Evolutionary conservation across 805 yeast genomes (phyloP).

Genomic region (Komagataella populi): DNA sequence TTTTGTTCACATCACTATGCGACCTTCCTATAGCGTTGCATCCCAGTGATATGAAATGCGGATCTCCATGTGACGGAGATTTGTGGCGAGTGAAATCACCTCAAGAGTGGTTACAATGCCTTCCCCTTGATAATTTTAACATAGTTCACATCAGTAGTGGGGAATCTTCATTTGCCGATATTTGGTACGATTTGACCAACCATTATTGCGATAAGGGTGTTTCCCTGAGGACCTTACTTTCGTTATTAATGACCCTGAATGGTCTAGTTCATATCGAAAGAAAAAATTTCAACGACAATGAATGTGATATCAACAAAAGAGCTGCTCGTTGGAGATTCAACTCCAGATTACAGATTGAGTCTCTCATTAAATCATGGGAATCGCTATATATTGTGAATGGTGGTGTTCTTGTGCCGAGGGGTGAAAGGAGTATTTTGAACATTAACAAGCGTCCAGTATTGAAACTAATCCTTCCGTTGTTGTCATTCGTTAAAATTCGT

Average conservation of each 20-base stretch:
- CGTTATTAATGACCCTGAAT: slow-evolving; percentile 51
- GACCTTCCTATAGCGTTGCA: slow-evolving; percentile 26
- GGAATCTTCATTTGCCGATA: slow-evolving; percentile 34
- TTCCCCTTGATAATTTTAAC: slow-evolving; percentile 35
- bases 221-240: slow-evolving; percentile 35
- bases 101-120: slow-evolving; percentile 33
- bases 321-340: slow-evolving; percentile 55
- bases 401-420: slow-evolving; percentile 44
- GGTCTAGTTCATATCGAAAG: slow-evolving; percentile 49
- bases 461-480: slow-evolving; percentile 53
- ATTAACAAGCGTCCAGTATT: slow-evolving; percentile 41
- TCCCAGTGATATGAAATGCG: slow-evolving; percentile 38
- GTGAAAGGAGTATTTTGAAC: slow-evolving; percentile 27
- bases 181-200: slow-evolving; percentile 33
- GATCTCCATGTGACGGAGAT: slow-evolving; percentile 50
- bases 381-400: slow-evolving; percentile 44
- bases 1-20: slow-evolving; percentile 29
- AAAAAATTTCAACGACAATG: slow-evolving; percentile 21
- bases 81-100: slow-evolving; percentile 43
- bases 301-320: background rate
- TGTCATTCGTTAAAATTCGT: slow-evolving; percentile 54
- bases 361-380: slow-evolving; percentile 58
- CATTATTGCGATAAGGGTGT: slow-evolving; percentile 24
- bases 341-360: slow-evolving; percentile 42
- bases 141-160: slow-evolving; percentile 46